These are phyloP conservation scores for Fusarium bactridioides DNA, from an alignment of 2,329 filamentous ascomycete species.

Conservation along the genomic window DNA sequence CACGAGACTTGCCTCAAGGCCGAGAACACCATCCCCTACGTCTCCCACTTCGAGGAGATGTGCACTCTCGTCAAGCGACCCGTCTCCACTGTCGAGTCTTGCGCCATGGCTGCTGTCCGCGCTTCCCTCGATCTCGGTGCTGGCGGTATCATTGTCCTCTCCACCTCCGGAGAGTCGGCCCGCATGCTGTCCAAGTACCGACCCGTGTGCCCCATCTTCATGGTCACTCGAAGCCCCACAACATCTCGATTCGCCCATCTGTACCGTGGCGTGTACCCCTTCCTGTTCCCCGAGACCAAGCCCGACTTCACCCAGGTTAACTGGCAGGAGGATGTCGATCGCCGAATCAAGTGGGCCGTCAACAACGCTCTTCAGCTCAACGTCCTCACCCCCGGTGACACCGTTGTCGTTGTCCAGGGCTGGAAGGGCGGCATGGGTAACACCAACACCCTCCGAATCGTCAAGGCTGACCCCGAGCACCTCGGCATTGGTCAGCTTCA, in stretches of 20 bases:
- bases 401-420: slow-evolving; percentile 85
- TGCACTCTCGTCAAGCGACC: slow-evolving; percentile 83
- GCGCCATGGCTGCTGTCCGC: slow-evolving; percentile 95
- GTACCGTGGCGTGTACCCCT: slow-evolving; percentile 98
- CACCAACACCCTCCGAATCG: slow-evolving; percentile 80
- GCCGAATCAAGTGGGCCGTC: slow-evolving; percentile 97
- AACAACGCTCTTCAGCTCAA: slow-evolving; percentile 83
- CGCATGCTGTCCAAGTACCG: slow-evolving; percentile 98
- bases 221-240: slow-evolving; percentile 88
- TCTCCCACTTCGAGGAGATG: slow-evolving; percentile 96
- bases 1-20: slow-evolving; percentile 96
- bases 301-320: slow-evolving; percentile 91
- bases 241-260: slow-evolving; percentile 92
- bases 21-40: slow-evolving; percentile 96
- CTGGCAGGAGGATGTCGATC: slow-evolving; percentile 99
- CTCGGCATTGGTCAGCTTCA: slow-evolving; percentile 61
- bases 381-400: slow-evolving; percentile 75
- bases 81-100: slow-evolving; percentile 88
- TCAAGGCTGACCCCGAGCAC: slow-evolving; percentile 67
- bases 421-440: slow-evolving; percentile 93
- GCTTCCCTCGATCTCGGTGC: slow-evolving; percentile 96
- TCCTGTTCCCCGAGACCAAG: slow-evolving; percentile 92
- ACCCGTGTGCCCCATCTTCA: slow-evolving; percentile 98
- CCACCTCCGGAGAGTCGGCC: slow-evolving; percentile 93
- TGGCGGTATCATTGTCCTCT: slow-evolving; percentile 93